Base-by-base conservation (phyloP, 352 stramenopile genomes). In the Phytophthora lateralis region DNA sequence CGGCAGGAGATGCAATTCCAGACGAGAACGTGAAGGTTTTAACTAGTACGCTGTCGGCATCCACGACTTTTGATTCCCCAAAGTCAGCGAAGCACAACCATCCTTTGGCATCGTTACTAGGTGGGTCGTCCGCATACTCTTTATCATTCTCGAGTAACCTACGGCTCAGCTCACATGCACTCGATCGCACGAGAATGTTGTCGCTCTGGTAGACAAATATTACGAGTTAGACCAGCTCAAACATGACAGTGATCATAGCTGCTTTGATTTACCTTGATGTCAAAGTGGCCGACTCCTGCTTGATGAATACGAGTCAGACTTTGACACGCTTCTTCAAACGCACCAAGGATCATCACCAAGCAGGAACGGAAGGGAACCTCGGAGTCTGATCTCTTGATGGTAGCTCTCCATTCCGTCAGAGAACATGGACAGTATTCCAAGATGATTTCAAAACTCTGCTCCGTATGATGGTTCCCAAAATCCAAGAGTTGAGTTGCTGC, bases 71-170 rank as follows among this genome's bases (percentile, higher is more conserved):
- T 0, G 84, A 80, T 63, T 93, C 84, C 14, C 84, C 84, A 62
- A 93, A 93, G 60, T 93, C 84, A 1, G 62, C 84, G 17, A 90
- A 74, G 46, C 82, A 92, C 6, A 93, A 53, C 37, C 49, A 71
- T 2, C 30, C 52, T 5, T 59, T 64, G 8, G 76, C 39, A 12
- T 56, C 51, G 15, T 54, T 32, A 17, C 15, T 43, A 34, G 21
- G 2, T 17, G 24, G 34, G n/a, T 68, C 39, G 1, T 34, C 53
- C 14, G 66, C 47, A 5, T 57, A 51, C 26, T 51, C 44, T 9
- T 73, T 63, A 11, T 76, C 50, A 17, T 63, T 66, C 10, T 63
- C 47, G 4, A 87, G 44, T 4, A 88, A 32, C 20, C 60, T 63
- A 5, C 45, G 52, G 20, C 73, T 89, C 11, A 89, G 42, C 15